A percentile compares a stretch with the other conserved stretches of the same genome.
These are phyloP conservation scores for Umbelopsis vinacea DNA, from an alignment of 192 early-diverging fungal genomes.

Conservation along the genomic window DNA sequence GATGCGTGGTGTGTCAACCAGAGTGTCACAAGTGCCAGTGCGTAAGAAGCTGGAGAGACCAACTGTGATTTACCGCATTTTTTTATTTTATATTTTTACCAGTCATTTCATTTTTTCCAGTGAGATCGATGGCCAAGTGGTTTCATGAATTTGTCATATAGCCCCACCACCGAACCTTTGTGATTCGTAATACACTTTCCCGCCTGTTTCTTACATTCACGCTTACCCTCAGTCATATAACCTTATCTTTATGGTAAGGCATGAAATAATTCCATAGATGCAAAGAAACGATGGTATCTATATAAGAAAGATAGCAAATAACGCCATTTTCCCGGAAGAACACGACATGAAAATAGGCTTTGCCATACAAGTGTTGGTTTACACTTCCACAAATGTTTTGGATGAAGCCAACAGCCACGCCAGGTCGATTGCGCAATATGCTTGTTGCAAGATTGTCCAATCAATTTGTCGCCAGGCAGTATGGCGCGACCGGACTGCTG, in stretches of 20 bases:
- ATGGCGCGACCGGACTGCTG: conserved; percentile 24
- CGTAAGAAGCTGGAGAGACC: neutral
- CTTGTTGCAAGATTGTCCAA: conserved; percentile 3
- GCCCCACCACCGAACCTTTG: too few relatives aligned
- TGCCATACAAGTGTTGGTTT: conserved; percentile 9
- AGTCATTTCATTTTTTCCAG: neutral
- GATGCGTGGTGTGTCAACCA: conserved; percentile 13
- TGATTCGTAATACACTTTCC: too few relatives aligned
- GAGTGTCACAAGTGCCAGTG: neutral
- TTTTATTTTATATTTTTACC: neutral
- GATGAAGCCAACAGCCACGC: conserved; percentile 1
- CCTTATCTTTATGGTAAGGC: neutral
- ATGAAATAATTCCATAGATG: neutral
- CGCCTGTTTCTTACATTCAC: too few relatives aligned
- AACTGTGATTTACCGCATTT: neutral
- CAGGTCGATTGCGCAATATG: conserved; percentile 1
- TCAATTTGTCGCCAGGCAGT: neutral
- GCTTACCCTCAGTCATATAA: too few relatives aligned
- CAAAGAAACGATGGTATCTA: neutral
- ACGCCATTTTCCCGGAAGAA: conserved; percentile 3
- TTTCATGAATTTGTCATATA: too few relatives aligned
- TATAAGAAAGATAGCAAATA: neutral
- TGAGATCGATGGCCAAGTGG: too few relatives aligned
- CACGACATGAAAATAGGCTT: conserved; percentile 11
- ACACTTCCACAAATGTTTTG: neutral